phyloP scores from a whole-genome alignment of 2,329 filamentous ascomycete species.

The Cercospora canescens region DNA sequence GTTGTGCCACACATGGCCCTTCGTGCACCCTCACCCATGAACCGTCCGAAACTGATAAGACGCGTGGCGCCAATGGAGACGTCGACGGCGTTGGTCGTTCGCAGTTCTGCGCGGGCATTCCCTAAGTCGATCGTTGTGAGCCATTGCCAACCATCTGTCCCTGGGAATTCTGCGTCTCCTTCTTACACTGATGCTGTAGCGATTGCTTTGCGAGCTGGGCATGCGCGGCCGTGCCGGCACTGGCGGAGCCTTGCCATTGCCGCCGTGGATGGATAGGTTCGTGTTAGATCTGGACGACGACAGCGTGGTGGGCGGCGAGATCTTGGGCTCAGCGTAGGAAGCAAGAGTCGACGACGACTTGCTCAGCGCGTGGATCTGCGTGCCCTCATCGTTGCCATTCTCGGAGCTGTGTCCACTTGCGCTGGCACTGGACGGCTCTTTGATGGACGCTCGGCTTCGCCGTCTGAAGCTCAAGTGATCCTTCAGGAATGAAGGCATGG shows the following conservation, averaged over 20 bases:
- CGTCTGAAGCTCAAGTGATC: conserved; percentile 23
- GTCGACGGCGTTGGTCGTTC: conserved; percentile 41
- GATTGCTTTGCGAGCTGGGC: conserved; percentile 44
- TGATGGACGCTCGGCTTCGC: conserved; percentile 21
- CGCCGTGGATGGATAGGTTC: conserved; percentile 56
- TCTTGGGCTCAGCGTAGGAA: conserved; percentile 60
- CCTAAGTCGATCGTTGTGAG: conserved; percentile 14
- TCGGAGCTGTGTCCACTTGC: conserved; percentile 46
- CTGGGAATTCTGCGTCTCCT: neutral
- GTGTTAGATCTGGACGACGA: conserved; percentile 60
- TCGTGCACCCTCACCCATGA: conserved; percentile 68
- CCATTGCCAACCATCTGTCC: neutral
- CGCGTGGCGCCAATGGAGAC: conserved; percentile 77
- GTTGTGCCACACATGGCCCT: neutral
- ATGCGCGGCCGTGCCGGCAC: conserved; percentile 36
- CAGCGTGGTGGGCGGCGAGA: conserved; percentile 73
- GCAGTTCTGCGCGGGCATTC: conserved; percentile 26
- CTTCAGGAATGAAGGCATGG: conserved; percentile 29
- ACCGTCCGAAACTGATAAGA: conserved; percentile 76
- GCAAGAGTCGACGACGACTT: conserved; percentile 63
- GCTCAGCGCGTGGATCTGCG: conserved; percentile 39
- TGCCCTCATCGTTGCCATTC: conserved; percentile 13
- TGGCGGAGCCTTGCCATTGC: conserved; percentile 47
- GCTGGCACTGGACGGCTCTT: conserved; percentile 9
- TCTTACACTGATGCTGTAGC: conserved; percentile 57